Evolutionary conservation across 2,329 filamentous ascomycete species (phyloP).

Genomic region (Diaporthe destruens): DNA sequence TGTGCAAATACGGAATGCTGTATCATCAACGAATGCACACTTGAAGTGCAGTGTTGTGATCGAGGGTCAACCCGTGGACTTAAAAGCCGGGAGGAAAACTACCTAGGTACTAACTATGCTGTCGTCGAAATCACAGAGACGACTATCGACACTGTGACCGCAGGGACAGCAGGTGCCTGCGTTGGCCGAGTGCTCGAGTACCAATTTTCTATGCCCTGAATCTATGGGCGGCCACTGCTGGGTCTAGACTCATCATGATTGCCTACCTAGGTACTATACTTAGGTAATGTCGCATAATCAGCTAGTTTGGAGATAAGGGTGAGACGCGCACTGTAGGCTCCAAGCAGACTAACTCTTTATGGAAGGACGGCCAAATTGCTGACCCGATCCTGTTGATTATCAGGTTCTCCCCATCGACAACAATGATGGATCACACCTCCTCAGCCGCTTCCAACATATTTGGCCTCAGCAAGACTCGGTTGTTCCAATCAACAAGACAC

Average conservation of each 20-base stretch:
- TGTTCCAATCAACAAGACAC: neutral
- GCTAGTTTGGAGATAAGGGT: no score
- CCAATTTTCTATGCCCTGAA: neutral
- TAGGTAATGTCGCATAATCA: neutral
- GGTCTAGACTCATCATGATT: no score
- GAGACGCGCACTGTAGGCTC: no score
- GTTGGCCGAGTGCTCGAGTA: neutral
- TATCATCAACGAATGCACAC: neutral
- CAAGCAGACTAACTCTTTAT: neutral
- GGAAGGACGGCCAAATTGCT: neutral
- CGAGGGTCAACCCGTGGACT: neutral
- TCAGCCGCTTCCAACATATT: neutral
- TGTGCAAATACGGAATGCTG: neutral
- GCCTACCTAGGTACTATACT: no score
- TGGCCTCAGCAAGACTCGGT: neutral
- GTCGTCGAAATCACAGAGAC: neutral
- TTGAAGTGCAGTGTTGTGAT: neutral
- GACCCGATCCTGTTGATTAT: slow-evolving; percentile 2
- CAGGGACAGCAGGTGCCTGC: neutral
- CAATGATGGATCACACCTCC: neutral
- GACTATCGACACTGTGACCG: neutral
- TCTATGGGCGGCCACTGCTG: no score
- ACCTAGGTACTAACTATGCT: neutral
- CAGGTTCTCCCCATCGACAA: no score
- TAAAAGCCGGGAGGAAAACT: neutral